Evolutionary conservation across 345 rosid species (phyloP), one percentile per base, ranked within the genome.

Genomic region (Citrus hindsii): DNA sequence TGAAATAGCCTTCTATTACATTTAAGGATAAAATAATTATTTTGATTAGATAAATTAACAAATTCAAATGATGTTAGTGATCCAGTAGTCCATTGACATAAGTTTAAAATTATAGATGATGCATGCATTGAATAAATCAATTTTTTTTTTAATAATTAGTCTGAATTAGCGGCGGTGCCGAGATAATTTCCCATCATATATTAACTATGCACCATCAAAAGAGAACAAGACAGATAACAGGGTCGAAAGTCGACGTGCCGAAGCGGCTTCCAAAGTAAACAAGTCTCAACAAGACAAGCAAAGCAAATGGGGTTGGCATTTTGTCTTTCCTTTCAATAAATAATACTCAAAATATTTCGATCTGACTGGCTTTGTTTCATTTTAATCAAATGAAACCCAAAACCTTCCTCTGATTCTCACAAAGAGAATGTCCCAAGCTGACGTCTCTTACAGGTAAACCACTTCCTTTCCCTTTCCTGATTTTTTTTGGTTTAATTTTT

Each of bases 371-470:
- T 69, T 5, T 1, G 4, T 8, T 6, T 51, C 61, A 9, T 66
- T 64, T 63, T 16, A 9, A n/a, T 66, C 12, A 73, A 73, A 85
- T 85, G 86, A 81, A 59, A 76, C 66, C 64, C 64, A 30, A 4
- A 27, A 19, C 51, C 67, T 63, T 48, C 5, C 59, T 76, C 83
- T 80, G 80, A 84, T 82, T n/a, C 28, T 73, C 66, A 27, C 62
- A 65, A 27, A 42, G 73, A 76, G 81, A 77, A 86, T 86, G 89
- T 86, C 87, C 88, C 90, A 83, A 86, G 70, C 83, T 84, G 86
- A 79, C 64, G 82, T 87, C 82, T 82, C 90, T 67, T 87, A 87
- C 79, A 85, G 92, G 92, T 89, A 59, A 67, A 42, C 51, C 38
- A 51, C 35, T n/a, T 19, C 46, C 5, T 21, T 59, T 42, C 35